These are phyloP conservation scores for Pezicula neosporulosa DNA, from an alignment of 2,329 filamentous ascomycete species.

Conservation along the genomic window DNA sequence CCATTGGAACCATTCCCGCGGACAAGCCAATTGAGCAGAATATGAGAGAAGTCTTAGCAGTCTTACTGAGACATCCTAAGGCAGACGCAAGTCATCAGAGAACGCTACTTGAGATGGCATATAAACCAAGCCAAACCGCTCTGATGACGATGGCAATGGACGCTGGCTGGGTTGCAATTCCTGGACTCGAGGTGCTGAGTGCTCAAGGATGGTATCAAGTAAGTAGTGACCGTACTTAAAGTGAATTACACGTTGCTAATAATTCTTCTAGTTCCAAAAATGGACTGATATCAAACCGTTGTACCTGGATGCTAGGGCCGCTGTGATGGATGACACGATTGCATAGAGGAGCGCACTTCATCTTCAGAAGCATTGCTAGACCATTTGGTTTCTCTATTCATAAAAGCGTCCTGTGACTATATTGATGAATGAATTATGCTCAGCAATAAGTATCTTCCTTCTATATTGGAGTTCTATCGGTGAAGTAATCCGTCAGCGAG, in stretches of 20 bases:
- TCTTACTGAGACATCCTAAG: conserved; percentile 42
- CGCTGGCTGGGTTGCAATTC: conserved; percentile 77
- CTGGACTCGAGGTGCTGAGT: conserved; percentile 83
- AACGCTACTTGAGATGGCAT: conserved; percentile 91
- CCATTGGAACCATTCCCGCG: conserved; percentile 88
- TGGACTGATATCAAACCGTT: conserved; percentile 81
- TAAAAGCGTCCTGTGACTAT: neutral
- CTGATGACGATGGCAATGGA: conserved; percentile 80
- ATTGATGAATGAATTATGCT: no score
- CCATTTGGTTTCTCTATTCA: no score
- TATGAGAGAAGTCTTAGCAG: conserved; percentile 62
- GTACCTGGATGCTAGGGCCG: conserved; percentile 64
- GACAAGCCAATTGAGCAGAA: conserved; percentile 74
- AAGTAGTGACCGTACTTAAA: conserved; percentile 30
- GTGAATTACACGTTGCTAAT: conserved; percentile 3
- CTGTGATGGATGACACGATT: conserved; percentile 39
- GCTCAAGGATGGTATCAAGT: conserved; percentile 89
- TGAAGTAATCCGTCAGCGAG: no score
- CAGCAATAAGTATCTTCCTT: no score
- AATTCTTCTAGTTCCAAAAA: conserved; percentile 59
- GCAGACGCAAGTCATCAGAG: conserved; percentile 33
- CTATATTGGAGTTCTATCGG: no score
- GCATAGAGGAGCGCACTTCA: no score
- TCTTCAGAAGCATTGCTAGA: no score
- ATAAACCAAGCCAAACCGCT: conserved; percentile 80